Conservation (phyloP, 2,329 filamentous ascomycete species). For the Sarocladium brachiariae region DNA sequence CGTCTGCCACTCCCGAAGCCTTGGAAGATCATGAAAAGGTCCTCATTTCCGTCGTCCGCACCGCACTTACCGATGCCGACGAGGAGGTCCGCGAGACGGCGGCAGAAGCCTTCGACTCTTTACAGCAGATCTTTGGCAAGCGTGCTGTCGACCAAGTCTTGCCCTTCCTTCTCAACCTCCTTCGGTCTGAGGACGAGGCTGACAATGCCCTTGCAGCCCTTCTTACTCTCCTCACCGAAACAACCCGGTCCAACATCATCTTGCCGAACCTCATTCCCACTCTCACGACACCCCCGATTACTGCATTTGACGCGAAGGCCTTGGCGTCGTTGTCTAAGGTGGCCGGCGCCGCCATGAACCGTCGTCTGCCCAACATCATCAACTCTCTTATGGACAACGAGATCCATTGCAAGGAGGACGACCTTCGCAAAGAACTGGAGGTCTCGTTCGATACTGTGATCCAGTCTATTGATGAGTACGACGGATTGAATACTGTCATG, state of each 20-base stretch:
- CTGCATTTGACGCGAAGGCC: conserved; percentile 89
- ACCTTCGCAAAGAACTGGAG: conserved; percentile 65
- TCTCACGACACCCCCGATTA: conserved; percentile 81
- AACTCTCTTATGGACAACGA: conserved; percentile 94
- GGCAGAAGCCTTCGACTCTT: conserved; percentile 90
- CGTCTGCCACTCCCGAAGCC: conserved; percentile 79
- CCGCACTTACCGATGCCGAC: conserved; percentile 84
- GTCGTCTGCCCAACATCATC: conserved; percentile 81
- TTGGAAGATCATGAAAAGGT: conserved; percentile 93
- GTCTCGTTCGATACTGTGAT: conserved; percentile 83
- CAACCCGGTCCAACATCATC: conserved; percentile 91
- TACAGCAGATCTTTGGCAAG: conserved; percentile 92
- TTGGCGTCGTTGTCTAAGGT: conserved; percentile 90
- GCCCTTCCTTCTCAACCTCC: conserved; percentile 82
- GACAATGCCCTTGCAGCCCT: conserved; percentile 90
- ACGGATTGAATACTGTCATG: conserved; percentile 94
- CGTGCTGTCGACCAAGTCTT: conserved; percentile 91
- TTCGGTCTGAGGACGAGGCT: conserved; percentile 78
- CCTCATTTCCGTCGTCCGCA: conserved; percentile 87
- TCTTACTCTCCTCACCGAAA: conserved; percentile 87
- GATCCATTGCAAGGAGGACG: conserved; percentile 68
- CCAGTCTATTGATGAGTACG: conserved; percentile 88
- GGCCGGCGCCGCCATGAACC: conserved; percentile 82
- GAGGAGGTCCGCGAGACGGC: conserved; percentile 89
- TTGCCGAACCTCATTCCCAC: conserved; percentile 93